A percentile compares a stretch with the other conserved stretches of the same genome.
phyloP scores from a whole-genome alignment of 306 rosid genomes.

The Cucurbita argyrosperma region DNA sequence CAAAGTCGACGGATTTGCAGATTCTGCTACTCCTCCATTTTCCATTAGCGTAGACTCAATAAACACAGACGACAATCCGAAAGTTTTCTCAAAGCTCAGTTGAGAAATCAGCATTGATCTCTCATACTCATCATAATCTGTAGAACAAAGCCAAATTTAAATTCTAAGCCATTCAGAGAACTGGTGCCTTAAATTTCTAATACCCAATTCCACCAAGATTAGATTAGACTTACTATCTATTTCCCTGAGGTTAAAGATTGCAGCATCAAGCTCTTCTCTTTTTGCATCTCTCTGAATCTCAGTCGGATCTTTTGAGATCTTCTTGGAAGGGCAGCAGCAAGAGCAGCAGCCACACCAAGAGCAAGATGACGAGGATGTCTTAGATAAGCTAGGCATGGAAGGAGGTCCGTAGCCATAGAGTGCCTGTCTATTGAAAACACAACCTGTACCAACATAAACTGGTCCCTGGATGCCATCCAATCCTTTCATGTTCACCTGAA shows the following conservation, averaged over 20 bases:
- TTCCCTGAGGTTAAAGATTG: conserved; percentile 83
- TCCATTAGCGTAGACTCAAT: conserved; percentile 94
- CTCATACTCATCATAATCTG: conserved; percentile 88
- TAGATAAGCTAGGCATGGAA: conserved; percentile 61
- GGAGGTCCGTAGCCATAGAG: conserved; percentile 94
- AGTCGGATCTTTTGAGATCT: conserved; percentile 48
- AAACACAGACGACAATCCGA: conserved; percentile 80
- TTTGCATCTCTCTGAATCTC: conserved; percentile 76
- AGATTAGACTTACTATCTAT: conserved; percentile 55
- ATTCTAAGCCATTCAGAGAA: background rate
- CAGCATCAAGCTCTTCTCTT: conserved; percentile 88
- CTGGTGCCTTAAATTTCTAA: background rate
- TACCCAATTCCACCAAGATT: background rate
- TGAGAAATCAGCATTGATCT: conserved; percentile 97
- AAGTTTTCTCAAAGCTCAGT: conserved; percentile 92
- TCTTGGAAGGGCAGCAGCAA: conserved; percentile 84
- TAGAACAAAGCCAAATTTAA: background rate
- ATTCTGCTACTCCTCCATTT: conserved; percentile 77
- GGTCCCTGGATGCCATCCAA: conserved; percentile 99
- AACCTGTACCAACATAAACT: conserved; percentile 90
- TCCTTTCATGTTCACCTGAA: conserved; percentile 98
- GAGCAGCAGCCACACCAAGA: conserved; percentile 50
- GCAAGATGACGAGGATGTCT: conserved; percentile 51
- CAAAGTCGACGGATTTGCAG: conserved; percentile 58
- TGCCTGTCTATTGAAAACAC: conserved; percentile 86